phyloP scores from a whole-genome alignment of 2,329 filamentous ascomycete species.

The Lasiodiplodia sp. region DNA sequence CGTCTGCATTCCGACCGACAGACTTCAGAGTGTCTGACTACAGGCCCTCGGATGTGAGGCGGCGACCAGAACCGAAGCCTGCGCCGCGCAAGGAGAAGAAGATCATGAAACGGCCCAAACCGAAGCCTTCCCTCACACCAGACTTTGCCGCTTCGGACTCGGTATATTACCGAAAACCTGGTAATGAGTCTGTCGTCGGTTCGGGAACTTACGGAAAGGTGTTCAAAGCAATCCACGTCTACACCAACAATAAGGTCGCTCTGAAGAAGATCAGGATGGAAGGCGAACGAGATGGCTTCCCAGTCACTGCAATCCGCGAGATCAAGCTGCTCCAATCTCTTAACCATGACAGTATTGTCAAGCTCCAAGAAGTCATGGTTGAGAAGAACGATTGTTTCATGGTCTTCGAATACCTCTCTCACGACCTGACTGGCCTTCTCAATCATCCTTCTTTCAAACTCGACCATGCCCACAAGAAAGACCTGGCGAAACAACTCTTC shows the following conservation, averaged over 20 bases:
- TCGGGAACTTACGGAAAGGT: slow-evolving; percentile 97
- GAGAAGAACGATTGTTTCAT: slow-evolving; percentile 99
- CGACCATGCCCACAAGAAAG: slow-evolving; percentile 85
- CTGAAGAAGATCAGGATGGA: slow-evolving; percentile 95
- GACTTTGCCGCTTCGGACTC: slow-evolving; percentile 83
- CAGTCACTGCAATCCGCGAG: slow-evolving; percentile 88
- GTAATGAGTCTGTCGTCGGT: slow-evolving; percentile 96
- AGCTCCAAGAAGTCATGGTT: slow-evolving; percentile 92
- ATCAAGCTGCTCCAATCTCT: slow-evolving; percentile 91
- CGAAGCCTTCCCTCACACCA: slow-evolving; percentile 71
- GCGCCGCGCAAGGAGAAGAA: slow-evolving; percentile 60
- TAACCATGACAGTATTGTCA: slow-evolving; percentile 82
- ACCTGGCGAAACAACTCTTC: slow-evolving; percentile 91
- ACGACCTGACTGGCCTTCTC: slow-evolving; percentile 91
- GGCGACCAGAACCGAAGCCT: slow-evolving; percentile 38
- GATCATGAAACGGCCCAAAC: slow-evolving; percentile 73
- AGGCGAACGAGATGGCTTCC: slow-evolving; percentile 88
- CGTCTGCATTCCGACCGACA: slow-evolving; percentile 28
- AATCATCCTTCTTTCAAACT: slow-evolving; percentile 94
- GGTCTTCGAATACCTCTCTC: slow-evolving; percentile 98
- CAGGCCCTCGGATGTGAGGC: slow-evolving; percentile 36
- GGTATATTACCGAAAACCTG: slow-evolving; percentile 92
- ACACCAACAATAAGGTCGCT: slow-evolving; percentile 82
- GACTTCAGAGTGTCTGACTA: slow-evolving; percentile 31
- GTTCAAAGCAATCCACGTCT: slow-evolving; percentile 93